Base-by-base conservation (phyloP, 768 basidiomycete genomes). In the Serpula lacrymans region DNA sequence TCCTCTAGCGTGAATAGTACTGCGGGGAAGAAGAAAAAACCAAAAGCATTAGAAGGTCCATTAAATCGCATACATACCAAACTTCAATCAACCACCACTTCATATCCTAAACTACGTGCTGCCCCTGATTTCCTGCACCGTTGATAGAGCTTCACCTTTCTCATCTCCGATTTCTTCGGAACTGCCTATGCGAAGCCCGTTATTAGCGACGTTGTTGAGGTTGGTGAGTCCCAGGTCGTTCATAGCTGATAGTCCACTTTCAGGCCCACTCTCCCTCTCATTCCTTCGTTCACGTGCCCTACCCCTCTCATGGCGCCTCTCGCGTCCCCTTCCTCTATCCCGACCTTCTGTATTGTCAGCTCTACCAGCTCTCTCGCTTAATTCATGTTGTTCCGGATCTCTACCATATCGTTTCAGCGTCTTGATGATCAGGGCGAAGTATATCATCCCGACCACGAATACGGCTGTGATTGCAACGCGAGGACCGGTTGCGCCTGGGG, bases 401-500 rank as follows among this genome's bases (percentile, higher is more conserved):
- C 56, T 46, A 10, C 82, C 80, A 42, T 87, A 88, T 24, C 65
- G 70, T 55, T 68, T 68, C 54, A 88, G 63, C 1, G 84, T 84
- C 42, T 63, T 64, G 24, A 88, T 65, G 32, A 87, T 84, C 42
- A 85, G 59, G 6, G 45, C 51, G 34, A 86, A 73, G 43, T 86
- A 82, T 9, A 85, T 42, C 36, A 84, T 47, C 0, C 86, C 86
- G 12, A 86, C 47, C 5, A 62, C 51, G 23, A 85, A 72, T 11
- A 82, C 59, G 2, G 52, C 53, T 0, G 85, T 78, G 34, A 88
- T 63, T 0, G 62, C 68, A 17, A 84, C 63, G 14, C 85, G 74
- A 3, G 78, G 69, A 3, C 66, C 76, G 4, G 83, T 57, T 1
- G 68, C 72, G 4, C 64, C 68, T 0, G 42, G 42, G 0, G 63